These are phyloP conservation scores for Symbiodinium natans DNA, from an alignment of 73 alveolate species.

Conservation along the genomic window DNA sequence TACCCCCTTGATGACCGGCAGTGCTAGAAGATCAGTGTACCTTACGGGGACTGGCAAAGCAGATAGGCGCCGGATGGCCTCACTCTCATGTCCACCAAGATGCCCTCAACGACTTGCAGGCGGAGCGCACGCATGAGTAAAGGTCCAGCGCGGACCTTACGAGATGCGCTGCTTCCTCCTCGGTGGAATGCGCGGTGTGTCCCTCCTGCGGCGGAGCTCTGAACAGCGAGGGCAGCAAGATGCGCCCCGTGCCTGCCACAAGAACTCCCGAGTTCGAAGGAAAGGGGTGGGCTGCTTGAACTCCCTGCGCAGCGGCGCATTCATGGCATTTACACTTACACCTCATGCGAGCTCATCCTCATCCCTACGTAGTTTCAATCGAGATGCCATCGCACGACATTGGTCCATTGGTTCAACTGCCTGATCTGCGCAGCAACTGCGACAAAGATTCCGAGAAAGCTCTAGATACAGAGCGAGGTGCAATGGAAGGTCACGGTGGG, in stretches of 20 bases:
- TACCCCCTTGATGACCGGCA: constrained; percentile 99
- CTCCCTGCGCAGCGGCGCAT: constrained; percentile 98
- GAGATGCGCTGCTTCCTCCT: constrained; percentile 98
- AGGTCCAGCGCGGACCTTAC: constrained; percentile 98
- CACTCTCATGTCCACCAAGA: no score
- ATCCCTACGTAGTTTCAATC: no score
- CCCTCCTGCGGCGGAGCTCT: constrained; percentile 38
- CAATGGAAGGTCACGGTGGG: constrained; percentile 99
- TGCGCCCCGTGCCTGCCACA: constrained; percentile 98
- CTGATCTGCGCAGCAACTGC: neutral
- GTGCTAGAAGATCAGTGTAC: constrained; percentile 98
- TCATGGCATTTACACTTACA: no score
- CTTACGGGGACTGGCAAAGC: constrained; percentile 40
- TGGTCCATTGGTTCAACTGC: constrained; percentile 94
- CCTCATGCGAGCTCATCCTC: no score
- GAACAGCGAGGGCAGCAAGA: neutral
- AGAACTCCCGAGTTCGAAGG: constrained; percentile 99
- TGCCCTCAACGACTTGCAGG: neutral
- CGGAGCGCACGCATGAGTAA: constrained; percentile 95
- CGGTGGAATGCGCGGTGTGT: constrained; percentile 99
- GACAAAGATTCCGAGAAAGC: neutral
- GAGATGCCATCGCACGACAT: constrained; percentile 68
- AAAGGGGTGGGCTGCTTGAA: constrained; percentile 99
- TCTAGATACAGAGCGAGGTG: constrained; percentile 95
- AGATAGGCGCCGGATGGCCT: neutral